Base-by-base conservation (phyloP, 352 stramenopile genomes). In the Stephanocyclus meneghinianus region DNA sequence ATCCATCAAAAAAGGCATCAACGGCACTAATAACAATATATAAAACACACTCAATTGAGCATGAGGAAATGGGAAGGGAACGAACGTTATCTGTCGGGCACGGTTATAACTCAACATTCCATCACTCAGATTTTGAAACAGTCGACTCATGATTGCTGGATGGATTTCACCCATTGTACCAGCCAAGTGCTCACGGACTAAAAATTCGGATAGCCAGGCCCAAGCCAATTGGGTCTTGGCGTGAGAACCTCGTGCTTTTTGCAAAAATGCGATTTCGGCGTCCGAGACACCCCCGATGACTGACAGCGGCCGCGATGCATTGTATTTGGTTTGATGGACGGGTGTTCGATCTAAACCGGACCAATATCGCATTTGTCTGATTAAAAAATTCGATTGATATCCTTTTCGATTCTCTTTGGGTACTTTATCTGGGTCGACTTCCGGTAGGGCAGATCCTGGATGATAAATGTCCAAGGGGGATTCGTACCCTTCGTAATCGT, bases 51-150 rank as follows among this genome's bases (percentile, higher is more conserved):
- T 83, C 7, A 91, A 30, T 65, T 93, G 88, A 15, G 84, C 86
- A 77, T 91, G 86, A 3, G 75, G 76, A 66, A 92, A 91, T 0
- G 87, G 87, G 57, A 92, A 92, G 1, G 87, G 87, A 55, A 92
- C 87, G 57, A 81, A 89, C 75, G 82, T 85, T 53, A 91, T 91
- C 72, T 92, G 88, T 45, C 85, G 55, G 10, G 77, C 79, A 37
- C 89, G 74, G 69, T 91, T 88, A 70, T 92, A 92, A 50, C 72
- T 67, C 47, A 88, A 78, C 85, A 90, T 91, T 30, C 85, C 85
- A 74, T 92, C 85, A 30, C 71, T 72, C 64, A 91, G 69, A 69
- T 90, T 91, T 61, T 91, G 84, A 18, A 89, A 73, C 51, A 87
- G 47, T 40, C 85, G 78, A 83, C 61, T 84, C 40, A 91, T 82